phyloP scores from a whole-genome alignment of 805 yeast genomes.

The Jamesozyma lodderae region DNA sequence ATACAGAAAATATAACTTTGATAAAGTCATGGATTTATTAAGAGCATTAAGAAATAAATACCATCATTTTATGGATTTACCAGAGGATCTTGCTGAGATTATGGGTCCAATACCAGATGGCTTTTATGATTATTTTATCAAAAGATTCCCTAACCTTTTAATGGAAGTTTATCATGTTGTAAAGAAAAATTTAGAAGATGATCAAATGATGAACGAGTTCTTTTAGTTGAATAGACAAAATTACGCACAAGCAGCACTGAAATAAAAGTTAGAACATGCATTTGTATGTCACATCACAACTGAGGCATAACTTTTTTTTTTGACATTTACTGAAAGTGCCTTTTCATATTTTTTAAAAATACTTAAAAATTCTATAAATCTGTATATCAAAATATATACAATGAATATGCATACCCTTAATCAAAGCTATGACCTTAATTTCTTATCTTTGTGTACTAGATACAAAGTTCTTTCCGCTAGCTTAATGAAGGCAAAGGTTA shows the following conservation, averaged over 20 bases:
- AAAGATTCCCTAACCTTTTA: conserved; percentile 67
- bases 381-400: too few relatives aligned
- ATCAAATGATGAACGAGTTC: conserved; percentile 46
- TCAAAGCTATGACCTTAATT: not conserved
- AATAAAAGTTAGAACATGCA: too few relatives aligned
- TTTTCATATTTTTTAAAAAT: too few relatives aligned
- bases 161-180: conserved; percentile 66
- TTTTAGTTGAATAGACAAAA: conserved; percentile 15
- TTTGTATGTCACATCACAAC: too few relatives aligned
- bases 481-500: conserved; percentile 24
- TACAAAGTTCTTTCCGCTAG: conserved; percentile 20
- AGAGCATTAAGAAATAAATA: conserved; percentile 88
- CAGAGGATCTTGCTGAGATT: conserved; percentile 47
- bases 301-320: too few relatives aligned
- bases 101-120: conserved; percentile 83
- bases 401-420: not conserved
- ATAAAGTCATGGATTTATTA: conserved; percentile 71
- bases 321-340: too few relatives aligned
- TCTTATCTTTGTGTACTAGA: not conserved
- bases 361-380: too few relatives aligned
- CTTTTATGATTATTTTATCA: conserved; percentile 66
- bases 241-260: too few relatives aligned
- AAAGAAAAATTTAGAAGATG: conserved; percentile 47
- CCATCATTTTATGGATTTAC: conserved; percentile 90
- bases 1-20: conserved; percentile 78